These are phyloP conservation scores for Euphorbia lathyris DNA, from an alignment of 345 rosid species.

Conservation along the genomic window DNA sequence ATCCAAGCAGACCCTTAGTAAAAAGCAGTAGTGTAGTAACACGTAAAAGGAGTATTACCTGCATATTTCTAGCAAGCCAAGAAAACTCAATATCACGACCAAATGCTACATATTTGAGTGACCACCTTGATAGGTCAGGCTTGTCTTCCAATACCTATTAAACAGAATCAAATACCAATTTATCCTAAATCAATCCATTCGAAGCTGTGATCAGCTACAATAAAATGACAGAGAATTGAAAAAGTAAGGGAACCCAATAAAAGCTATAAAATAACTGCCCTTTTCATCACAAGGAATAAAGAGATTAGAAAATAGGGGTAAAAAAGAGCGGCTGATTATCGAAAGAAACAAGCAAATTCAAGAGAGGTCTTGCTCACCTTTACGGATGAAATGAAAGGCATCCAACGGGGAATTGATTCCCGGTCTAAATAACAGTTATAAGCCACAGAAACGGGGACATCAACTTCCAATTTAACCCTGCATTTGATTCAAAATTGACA, in stretches of 20 bases:
- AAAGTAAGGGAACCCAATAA: neutral
- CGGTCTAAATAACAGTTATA: slow-evolving; percentile 68
- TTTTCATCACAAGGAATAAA: neutral
- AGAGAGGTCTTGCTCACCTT: slow-evolving; percentile 36
- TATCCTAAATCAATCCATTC: neutral
- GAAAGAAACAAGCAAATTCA: neutral
- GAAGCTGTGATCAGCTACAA: neutral
- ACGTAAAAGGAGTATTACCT: slow-evolving; percentile 37
- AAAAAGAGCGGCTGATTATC: neutral
- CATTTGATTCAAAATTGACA: slow-evolving; percentile 4
- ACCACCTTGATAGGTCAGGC: slow-evolving; percentile 77
- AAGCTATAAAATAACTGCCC: neutral
- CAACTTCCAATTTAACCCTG: slow-evolving; percentile 80
- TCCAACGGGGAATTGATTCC: slow-evolving; percentile 86
- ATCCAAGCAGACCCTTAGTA: too few species aligned
- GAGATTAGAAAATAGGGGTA: neutral
- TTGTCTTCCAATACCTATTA: slow-evolving; percentile 65
- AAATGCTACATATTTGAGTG: slow-evolving; percentile 73
- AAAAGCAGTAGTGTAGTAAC: neutral
- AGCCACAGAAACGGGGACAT: slow-evolving; percentile 71
- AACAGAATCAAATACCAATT: slow-evolving; percentile 22
- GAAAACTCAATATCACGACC: slow-evolving; percentile 77
- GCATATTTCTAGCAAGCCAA: slow-evolving; percentile 94
- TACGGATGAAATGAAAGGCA: slow-evolving; percentile 88
- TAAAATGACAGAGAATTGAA: neutral